phyloP scores from a whole-genome alignment of 2,329 filamentous ascomycete species.

The Aspergillus caelatus region DNA sequence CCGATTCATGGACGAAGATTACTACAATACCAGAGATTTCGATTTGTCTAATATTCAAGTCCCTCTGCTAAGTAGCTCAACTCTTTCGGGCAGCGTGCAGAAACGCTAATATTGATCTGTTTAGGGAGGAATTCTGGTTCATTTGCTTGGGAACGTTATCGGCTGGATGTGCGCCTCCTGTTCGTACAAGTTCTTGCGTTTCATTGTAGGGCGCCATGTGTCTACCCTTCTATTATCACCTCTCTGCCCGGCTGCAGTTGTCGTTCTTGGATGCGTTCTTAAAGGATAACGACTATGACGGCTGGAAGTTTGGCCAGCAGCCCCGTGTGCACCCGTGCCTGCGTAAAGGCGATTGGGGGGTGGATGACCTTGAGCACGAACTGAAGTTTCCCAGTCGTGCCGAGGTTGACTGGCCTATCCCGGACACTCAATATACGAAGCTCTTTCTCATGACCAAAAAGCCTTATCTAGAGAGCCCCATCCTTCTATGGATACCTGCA shows the following conservation, averaged over 20 bases:
- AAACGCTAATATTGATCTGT: background rate
- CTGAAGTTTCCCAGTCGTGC: slow-evolving; percentile 55
- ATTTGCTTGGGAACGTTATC: slow-evolving; percentile 68
- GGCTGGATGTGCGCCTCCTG: slow-evolving; percentile 65
- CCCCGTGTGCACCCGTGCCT: slow-evolving; percentile 62
- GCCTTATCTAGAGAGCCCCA: slow-evolving; percentile 30
- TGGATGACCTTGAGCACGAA: slow-evolving; percentile 64
- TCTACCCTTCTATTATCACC: slow-evolving; percentile 68
- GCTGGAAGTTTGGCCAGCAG: slow-evolving; percentile 51
- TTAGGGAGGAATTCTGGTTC: slow-evolving; percentile 64
- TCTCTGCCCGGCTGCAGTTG: slow-evolving; percentile 66
- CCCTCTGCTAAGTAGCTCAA: slow-evolving; percentile 55
- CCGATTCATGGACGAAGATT: slow-evolving; percentile 61
- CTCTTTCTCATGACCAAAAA: slow-evolving; percentile 53
- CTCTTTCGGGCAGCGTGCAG: background rate
- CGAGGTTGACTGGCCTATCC: slow-evolving; percentile 67
- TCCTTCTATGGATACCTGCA: background rate
- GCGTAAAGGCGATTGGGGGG: slow-evolving; percentile 65
- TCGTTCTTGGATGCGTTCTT: slow-evolving; percentile 71
- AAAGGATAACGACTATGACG: slow-evolving; percentile 60
- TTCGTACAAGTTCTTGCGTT: slow-evolving; percentile 66
- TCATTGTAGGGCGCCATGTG: slow-evolving; percentile 71
- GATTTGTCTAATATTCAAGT: slow-evolving; percentile 66
- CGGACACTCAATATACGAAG: slow-evolving; percentile 62
- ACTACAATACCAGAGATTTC: slow-evolving; percentile 65